Conservation (phyloP, 169 alveolate species). For the Eimeria praecox region DNA sequence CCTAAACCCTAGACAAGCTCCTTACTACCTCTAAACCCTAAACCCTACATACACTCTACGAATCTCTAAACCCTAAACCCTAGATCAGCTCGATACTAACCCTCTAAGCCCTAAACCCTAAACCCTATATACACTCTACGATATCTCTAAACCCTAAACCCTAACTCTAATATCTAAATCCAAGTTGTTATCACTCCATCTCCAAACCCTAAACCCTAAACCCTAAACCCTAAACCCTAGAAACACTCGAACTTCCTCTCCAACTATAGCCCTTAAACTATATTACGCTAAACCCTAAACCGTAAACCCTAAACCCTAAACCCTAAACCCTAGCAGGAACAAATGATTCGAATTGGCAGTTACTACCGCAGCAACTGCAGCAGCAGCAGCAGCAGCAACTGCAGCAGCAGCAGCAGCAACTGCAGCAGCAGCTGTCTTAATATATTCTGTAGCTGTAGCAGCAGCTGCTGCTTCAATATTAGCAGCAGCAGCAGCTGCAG, state of each 20-base stretch:
- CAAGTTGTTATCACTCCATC: no score
- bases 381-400: not conserved
- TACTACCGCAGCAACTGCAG: not conserved
- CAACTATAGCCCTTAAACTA: no score
- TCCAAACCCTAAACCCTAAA: not conserved
- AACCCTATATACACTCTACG: no score
- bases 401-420: no score
- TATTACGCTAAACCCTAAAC: no score
- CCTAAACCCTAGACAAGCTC: no score
- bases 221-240: not conserved
- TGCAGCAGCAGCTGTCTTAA: not conserved
- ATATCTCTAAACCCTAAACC: not conserved
- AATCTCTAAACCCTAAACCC: no score
- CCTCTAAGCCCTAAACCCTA: not conserved
- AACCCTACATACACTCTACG: no score
- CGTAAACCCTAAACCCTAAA: not conserved
- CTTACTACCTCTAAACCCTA: no score
- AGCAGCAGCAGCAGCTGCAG: not conserved
- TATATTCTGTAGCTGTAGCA: not conserved
- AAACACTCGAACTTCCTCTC: not conserved
- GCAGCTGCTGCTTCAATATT: not conserved
- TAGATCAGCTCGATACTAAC: no score
- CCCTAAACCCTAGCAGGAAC: not conserved
- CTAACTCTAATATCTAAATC: no score
- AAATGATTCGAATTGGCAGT: not conserved